Evolutionary conservation across 2,329 filamentous ascomycete genomes (phyloP).

Genomic region (Cylindrodendrum hubeiense): DNA sequence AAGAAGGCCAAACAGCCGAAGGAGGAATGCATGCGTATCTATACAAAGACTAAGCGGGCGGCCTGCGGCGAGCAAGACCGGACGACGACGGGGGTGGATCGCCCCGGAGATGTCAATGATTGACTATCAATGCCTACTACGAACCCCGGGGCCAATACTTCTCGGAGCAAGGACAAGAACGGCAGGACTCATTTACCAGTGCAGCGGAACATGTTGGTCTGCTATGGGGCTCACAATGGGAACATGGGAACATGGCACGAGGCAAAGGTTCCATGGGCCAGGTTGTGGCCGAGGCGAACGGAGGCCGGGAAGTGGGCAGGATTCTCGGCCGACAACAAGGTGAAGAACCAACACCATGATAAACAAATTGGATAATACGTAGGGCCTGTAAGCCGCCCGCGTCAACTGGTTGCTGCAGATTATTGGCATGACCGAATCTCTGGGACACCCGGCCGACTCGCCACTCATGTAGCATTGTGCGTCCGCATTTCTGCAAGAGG

Average conservation of each 20-base stretch:
- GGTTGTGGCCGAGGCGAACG: slow-evolving; percentile 13
- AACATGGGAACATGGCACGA: slow-evolving; percentile 9
- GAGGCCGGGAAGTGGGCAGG: not conserved
- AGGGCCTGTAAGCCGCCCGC: not conserved
- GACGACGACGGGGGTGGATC: not conserved
- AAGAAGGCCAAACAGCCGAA: slow-evolving; percentile 2
- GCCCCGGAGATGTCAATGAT: slow-evolving; percentile 10
- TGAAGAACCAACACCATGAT: not conserved
- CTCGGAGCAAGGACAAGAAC: slow-evolving; percentile 20
- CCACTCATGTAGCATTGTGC: slow-evolving; percentile 2
- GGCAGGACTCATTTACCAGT: slow-evolving; percentile 23
- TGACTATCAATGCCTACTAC: slow-evolving; percentile 7
- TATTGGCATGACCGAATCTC: slow-evolving; percentile 4
- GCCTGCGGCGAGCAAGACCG: not conserved
- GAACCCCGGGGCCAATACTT: slow-evolving; percentile 9
- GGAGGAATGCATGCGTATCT: slow-evolving; percentile 21
- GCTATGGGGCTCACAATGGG: slow-evolving; percentile 7
- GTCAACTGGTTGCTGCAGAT: too few relatives aligned
- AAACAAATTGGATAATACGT: not conserved
- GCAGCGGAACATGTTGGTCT: slow-evolving; percentile 16
- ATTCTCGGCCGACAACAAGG: slow-evolving; percentile 3
- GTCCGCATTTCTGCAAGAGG: not conserved
- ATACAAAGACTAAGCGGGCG: slow-evolving; percentile 15
- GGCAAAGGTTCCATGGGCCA: slow-evolving; percentile 7
- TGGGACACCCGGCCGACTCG: slow-evolving; percentile 4